Conservation (phyloP, 1,284 basidiomycete genomes). For the Termitomyces sp. region DNA sequence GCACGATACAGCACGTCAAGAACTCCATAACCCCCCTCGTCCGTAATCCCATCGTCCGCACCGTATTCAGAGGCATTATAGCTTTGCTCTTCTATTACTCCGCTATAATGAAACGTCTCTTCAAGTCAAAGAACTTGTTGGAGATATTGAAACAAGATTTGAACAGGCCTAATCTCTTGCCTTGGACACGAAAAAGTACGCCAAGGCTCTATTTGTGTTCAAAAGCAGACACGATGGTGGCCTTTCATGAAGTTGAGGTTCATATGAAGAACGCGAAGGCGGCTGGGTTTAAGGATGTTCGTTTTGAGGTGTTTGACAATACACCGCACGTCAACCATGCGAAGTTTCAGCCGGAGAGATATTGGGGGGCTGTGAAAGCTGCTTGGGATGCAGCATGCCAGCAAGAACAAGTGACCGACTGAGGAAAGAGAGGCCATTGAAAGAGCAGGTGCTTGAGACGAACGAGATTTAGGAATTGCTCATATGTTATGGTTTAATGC, state of each 20-base stretch:
- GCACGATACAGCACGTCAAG: constrained; percentile 24
- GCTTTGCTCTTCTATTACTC: constrained; percentile 16
- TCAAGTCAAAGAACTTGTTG: constrained; percentile 11
- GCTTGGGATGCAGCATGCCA: constrained; percentile 31
- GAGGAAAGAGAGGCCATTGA: not conserved
- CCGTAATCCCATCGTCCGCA: constrained; percentile 29
- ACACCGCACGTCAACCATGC: constrained; percentile 55
- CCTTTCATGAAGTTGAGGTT: constrained; percentile 33
- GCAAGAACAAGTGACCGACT: not conserved
- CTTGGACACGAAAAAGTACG: constrained; percentile 23
- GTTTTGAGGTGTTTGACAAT: constrained; percentile 37
- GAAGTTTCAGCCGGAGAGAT: constrained; percentile 40
- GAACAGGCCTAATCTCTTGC: constrained; percentile 10
- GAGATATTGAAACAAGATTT: constrained; percentile 6
- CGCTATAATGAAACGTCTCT: constrained; percentile 10
- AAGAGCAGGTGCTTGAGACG: not conserved
- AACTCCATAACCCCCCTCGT: constrained; percentile 38
- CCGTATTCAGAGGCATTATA: constrained; percentile 17
- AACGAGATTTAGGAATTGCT: not conserved
- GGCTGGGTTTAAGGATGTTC: constrained; percentile 31
- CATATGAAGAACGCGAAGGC: constrained; percentile 34
- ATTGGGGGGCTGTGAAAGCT: constrained; percentile 38
- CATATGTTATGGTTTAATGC: not conserved
- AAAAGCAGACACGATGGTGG: constrained; percentile 41
- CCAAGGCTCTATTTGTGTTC: constrained; percentile 55